phyloP scores from a whole-genome alignment of 2,329 filamentous ascomycete genomes.

The Phaeophleospora eucalypticola region DNA sequence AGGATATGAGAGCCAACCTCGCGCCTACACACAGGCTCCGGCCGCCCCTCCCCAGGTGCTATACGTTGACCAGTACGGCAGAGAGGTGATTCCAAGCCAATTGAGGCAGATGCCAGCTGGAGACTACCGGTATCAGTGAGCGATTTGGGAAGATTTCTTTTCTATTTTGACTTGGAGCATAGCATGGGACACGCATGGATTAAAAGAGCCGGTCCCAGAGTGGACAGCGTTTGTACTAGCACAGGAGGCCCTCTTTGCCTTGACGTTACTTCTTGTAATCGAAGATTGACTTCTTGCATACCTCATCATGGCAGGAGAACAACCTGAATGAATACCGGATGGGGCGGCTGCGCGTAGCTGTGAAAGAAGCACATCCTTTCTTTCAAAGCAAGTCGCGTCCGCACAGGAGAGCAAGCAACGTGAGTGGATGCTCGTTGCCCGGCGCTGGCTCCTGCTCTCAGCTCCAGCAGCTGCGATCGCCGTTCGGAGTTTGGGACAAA shows the following conservation, averaged over 20 bases:
- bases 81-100: conserved; percentile 29
- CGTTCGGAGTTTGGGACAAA: background rate
- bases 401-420: background rate
- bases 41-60: conserved; percentile 25
- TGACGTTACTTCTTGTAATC: no score
- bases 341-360: no score
- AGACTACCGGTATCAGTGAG: conserved; percentile 27
- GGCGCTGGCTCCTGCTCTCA: background rate
- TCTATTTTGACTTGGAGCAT: conserved; percentile 5
- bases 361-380: no score
- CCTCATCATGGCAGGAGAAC: no score
- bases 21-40: conserved; percentile 18
- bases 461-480: no score
- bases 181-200: background rate
- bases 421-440: background rate
- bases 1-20: conserved; percentile 19
- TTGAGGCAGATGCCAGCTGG: conserved; percentile 22
- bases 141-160: background rate
- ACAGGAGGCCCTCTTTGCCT: no score
- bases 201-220: background rate
- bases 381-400: background rate
- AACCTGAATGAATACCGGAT: no score
- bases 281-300: no score
- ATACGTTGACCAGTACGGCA: conserved; percentile 42
- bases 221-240: background rate